Conservation (phyloP, 2,329 filamentous ascomycete species). For the Calonectria multiphialidica region DNA sequence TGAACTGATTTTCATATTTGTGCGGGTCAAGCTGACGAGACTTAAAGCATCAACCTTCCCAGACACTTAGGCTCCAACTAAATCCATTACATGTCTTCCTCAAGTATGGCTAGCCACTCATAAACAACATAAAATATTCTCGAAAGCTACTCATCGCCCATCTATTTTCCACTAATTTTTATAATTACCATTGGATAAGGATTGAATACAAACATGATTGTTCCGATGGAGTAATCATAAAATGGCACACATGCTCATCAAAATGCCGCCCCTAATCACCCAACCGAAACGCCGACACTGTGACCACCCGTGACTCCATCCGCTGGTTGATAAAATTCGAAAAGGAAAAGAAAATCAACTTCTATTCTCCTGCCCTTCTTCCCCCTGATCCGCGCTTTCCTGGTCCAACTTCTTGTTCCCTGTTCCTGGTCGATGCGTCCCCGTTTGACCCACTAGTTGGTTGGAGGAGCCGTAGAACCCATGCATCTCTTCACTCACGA, state of each 20-base stretch:
- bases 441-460: conserved; percentile 56
- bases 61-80: too few species aligned
- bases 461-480: conserved; percentile 60
- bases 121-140: neutral
- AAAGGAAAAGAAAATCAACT: neutral
- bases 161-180: conserved; percentile 16
- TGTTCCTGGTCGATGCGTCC: conserved; percentile 35
- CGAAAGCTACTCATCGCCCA: neutral
- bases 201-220: neutral
- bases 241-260: neutral
- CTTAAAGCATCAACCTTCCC: too few species aligned
- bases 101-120: neutral
- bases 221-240: neutral
- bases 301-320: conserved; percentile 5
- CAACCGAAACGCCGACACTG: conserved; percentile 7
- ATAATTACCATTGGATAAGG: conserved; percentile 8
- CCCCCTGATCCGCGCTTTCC: neutral
- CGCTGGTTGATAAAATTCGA: neutral
- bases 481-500: conserved; percentile 61
- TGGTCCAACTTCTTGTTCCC: neutral
- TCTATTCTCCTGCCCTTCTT: neutral
- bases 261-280: neutral
- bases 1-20: too few species aligned
- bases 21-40: too few species aligned
- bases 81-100: too few species aligned